A percentile compares a stretch with the other conserved stretches of the same genome.
These are phyloP conservation scores for Fusarium solani-melongenae DNA, from an alignment of 2,329 filamentous ascomycete species.

Conservation along the genomic window DNA sequence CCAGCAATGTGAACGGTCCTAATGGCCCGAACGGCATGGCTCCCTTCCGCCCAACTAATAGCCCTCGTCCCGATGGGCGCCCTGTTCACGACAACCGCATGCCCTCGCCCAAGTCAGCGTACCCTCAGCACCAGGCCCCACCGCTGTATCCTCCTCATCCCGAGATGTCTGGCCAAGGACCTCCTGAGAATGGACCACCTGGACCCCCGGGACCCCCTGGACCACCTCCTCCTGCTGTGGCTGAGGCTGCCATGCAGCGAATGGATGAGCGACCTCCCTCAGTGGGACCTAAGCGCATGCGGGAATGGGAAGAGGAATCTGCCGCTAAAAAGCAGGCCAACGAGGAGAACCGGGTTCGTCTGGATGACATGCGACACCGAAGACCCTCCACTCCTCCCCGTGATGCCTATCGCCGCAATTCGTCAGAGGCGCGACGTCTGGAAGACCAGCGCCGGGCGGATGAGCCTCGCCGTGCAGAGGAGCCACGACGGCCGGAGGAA, in stretches of 20 bases:
- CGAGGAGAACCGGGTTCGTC: constrained; percentile 85
- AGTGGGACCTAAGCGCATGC: constrained; percentile 82
- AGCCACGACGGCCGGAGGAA: constrained; percentile 65
- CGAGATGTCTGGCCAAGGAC: constrained; percentile 68
- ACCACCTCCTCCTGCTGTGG: constrained; percentile 62
- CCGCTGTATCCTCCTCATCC: constrained; percentile 76
- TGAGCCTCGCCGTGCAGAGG: constrained; percentile 70
- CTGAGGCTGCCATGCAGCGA: constrained; percentile 73
- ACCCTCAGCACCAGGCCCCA: constrained; percentile 77
- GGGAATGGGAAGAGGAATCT: constrained; percentile 92
- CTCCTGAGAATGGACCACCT: constrained; percentile 65
- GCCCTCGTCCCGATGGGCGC: constrained; percentile 85
- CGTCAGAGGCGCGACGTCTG: constrained; percentile 75
- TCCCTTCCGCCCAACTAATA: constrained; percentile 77
- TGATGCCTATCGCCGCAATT: constrained; percentile 79
- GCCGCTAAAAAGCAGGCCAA: constrained; percentile 86
- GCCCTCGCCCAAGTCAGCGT: constrained; percentile 90
- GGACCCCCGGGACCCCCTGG: constrained; percentile 56
- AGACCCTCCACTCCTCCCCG: constrained; percentile 80
- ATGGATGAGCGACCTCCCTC: constrained; percentile 81
- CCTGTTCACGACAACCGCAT: constrained; percentile 86
- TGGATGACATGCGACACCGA: constrained; percentile 86
- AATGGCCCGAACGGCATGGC: constrained; percentile 66
- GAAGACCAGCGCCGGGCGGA: constrained; percentile 73
- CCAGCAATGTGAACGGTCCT: constrained; percentile 50